A percentile compares a stretch with the other conserved stretches of the same genome.
These are phyloP conservation scores for Ganoderma boninense DNA, from an alignment of 1,284 basidiomycete genomes.

Conservation along the genomic window DNA sequence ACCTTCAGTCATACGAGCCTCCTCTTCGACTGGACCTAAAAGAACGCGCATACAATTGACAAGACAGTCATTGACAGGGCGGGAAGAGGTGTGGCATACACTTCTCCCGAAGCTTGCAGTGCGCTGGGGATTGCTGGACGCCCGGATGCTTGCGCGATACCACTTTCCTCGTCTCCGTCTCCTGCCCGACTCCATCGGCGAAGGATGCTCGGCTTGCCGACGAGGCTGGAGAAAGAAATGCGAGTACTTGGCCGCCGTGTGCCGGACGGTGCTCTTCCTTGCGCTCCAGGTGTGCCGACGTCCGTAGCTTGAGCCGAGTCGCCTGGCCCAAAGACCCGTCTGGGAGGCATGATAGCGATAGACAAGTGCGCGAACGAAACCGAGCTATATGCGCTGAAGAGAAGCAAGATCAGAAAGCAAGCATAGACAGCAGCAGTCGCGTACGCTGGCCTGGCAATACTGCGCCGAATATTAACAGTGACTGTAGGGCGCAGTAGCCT, in stretches of 20 bases:
- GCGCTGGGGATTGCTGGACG: conserved; percentile 80
- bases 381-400: neutral
- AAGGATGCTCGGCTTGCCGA: conserved; percentile 38
- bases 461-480: neutral
- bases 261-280: neutral
- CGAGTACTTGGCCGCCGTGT: conserved; percentile 30
- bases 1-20: conserved; percentile 8
- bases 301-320: conserved; percentile 27
- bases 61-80: conserved; percentile 90
- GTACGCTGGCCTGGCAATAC: neutral
- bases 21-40: neutral
- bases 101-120: conserved; percentile 67
- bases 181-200: conserved; percentile 34
- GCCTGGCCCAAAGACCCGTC: conserved; percentile 34
- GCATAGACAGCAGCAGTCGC: neutral
- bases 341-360: conserved; percentile 24
- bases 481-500: neutral
- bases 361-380: neutral
- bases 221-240: conserved; percentile 37
- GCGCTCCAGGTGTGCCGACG: conserved; percentile 13
- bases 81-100: conserved; percentile 82
- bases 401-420: neutral
- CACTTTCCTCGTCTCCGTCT: conserved; percentile 38
- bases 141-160: conserved; percentile 44
- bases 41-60: conserved; percentile 77